phyloP scores from a whole-genome alignment of 306 rosid genomes.

The Acacia crassicarpa region DNA sequence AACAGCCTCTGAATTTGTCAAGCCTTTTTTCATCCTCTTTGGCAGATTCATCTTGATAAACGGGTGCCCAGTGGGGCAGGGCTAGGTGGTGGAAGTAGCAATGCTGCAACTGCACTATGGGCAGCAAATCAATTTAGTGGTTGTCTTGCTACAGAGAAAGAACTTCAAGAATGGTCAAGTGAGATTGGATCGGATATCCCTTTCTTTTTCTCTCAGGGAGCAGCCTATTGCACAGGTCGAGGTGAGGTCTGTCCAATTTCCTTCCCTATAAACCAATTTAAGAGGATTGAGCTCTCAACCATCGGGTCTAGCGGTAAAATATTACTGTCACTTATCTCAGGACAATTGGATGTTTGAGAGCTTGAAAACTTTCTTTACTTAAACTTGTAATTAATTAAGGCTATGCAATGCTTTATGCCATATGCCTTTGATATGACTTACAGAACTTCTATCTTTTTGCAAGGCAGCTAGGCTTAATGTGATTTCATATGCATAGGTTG shows the following conservation, averaged over 20 bases:
- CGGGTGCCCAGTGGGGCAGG: constrained; percentile 97
- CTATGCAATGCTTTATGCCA: constrained; percentile 6
- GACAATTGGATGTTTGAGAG: background rate
- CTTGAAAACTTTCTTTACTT: background rate
- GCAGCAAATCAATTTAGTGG: constrained; percentile 94
- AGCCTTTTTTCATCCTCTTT: constrained; percentile 10
- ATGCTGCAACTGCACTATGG: constrained; percentile 98
- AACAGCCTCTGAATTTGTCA: background rate
- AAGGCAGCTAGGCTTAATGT: constrained; percentile 15
- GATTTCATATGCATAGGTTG: constrained; percentile 55
- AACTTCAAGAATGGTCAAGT: constrained; percentile 95
- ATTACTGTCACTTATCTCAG: background rate
- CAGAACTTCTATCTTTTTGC: background rate
- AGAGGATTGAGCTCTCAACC: background rate
- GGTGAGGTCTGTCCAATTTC: constrained; percentile 78
- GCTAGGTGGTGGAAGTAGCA: constrained; percentile 99
- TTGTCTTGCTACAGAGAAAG: constrained; percentile 76
- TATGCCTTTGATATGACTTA: background rate
- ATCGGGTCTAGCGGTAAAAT: background rate
- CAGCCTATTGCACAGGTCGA: constrained; percentile 95
- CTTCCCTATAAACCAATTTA: constrained; percentile 10
- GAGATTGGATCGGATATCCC: constrained; percentile 99
- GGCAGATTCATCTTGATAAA: constrained; percentile 93
- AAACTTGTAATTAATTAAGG: background rate
- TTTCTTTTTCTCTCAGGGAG: constrained; percentile 94